Evolutionary conservation across 225 moss, liverwort and hornwort species (phyloP).

Genomic region (Physcomitrellopsis africana): DNA sequence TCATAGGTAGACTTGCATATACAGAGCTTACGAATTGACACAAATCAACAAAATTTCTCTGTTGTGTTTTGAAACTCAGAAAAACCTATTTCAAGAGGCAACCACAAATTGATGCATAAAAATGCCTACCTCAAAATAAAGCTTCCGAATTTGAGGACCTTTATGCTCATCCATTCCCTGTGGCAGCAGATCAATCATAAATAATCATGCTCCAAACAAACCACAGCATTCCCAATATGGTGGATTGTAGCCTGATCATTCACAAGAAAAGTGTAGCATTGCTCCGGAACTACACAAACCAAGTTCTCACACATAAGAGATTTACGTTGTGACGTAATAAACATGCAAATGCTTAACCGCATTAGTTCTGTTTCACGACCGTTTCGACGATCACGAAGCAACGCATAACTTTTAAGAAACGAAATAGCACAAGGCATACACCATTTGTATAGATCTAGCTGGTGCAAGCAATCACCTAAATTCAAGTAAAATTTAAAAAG

Average conservation of each 20-base stretch:
- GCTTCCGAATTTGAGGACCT: conserved; percentile 95
- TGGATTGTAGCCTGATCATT: background rate
- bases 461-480: background rate
- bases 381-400: no score
- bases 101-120: background rate
- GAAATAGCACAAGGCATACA: background rate
- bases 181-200: conserved; percentile 27
- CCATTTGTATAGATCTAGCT: background rate
- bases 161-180: conserved; percentile 99
- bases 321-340: no score
- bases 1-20: background rate
- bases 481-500: background rate
- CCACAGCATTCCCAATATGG: conserved; percentile 5
- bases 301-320: no score
- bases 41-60: background rate
- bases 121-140: conserved; percentile 75
- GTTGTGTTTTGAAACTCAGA: background rate
- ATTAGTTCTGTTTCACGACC: no score
- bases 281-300: no score
- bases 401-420: conserved; percentile 11
- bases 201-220: conserved; percentile 27
- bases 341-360: no score
- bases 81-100: background rate
- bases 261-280: no score
- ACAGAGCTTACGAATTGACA: background rate